Evolutionary conservation across 1,284 basidiomycete species (phyloP), one percentile per base, ranked within the genome.

Genomic region (Cutaneotrichosporon sp.): DNA sequence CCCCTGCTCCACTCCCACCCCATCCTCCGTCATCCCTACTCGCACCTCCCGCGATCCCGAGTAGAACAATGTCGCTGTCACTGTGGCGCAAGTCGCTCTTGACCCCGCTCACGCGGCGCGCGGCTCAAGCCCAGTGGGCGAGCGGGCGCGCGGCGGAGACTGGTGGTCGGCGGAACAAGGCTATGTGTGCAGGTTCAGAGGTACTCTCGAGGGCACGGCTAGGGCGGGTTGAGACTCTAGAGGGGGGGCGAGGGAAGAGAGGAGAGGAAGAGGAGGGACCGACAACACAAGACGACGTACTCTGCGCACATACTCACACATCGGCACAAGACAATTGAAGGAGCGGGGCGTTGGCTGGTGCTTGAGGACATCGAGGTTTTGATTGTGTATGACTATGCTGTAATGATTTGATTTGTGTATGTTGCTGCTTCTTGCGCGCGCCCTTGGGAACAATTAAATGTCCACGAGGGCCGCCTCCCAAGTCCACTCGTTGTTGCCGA

Each of bases 101-200:
- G 48, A 59, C 53, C 54, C 57, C 57, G 53, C 57, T 59, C 57
- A 59, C 57, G 57, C 56, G 49, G 57, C 57, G 49, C 57, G 54
- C 57, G 57, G 57, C 57, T 59, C 57, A 59, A 59, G 53, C 57
- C 51, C 20, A 13, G 20, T 34, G 42, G 54, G 57, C 57, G 57
- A 59, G 57, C 57, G 57, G 57, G 57, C 54, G 53, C 52, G 57
- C 57, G 37, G 51, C 57, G 57, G 57, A 59, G 57, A 30, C 57
- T 55, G 53, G 53, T 45, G 54, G 54, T 48, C 53, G 57, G 57
- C 53, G 22, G 17, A 34, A 45, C 43, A 30, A 45, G 33, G 43
- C n/a, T 43, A 33, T 39, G 33, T 18, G 18, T 22, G 33, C 12
- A 21, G 36, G 34, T 45, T 30, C 46, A 44, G 46, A n/a, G 15